These are phyloP conservation scores for Salvia sclarea DNA, from an alignment of 305 asterid genomes.

Conservation along the genomic window DNA sequence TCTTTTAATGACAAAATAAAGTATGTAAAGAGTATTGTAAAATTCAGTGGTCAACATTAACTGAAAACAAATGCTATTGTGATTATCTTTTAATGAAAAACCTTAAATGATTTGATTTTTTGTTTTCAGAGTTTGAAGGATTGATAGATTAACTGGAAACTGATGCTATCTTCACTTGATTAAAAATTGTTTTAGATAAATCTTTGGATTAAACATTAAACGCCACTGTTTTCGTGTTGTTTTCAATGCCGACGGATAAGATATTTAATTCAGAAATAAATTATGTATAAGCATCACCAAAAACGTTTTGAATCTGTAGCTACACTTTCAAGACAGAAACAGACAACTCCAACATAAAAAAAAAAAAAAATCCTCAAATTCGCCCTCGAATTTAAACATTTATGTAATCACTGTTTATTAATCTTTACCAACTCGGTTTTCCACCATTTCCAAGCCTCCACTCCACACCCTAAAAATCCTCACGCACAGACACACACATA, in stretches of 20 bases:
- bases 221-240: not conserved
- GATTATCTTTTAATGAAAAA: no score
- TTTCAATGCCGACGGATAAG: not conserved
- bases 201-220: not conserved
- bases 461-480: conserved; percentile 27
- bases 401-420: not conserved
- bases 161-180: not conserved
- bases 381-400: not conserved
- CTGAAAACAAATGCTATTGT: not conserved
- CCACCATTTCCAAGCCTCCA: conserved; percentile 15
- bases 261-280: not conserved
- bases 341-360: conserved; percentile 13
- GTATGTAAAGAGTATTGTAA: not conserved
- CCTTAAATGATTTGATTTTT: no score
- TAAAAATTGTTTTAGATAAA: not conserved
- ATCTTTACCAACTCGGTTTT: conserved; percentile 12
- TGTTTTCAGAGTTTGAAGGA: no score
- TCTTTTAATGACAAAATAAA: not conserved
- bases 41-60: not conserved
- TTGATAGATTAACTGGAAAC: not conserved
- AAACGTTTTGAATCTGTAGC: conserved; percentile 18
- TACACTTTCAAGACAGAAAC: conserved; percentile 8
- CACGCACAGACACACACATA: conserved; percentile 22
- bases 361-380: not conserved
- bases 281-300: not conserved